Evolutionary conservation across 169 alveolate species (phyloP).

Genomic region (Plasmodium gonderi): DNA sequence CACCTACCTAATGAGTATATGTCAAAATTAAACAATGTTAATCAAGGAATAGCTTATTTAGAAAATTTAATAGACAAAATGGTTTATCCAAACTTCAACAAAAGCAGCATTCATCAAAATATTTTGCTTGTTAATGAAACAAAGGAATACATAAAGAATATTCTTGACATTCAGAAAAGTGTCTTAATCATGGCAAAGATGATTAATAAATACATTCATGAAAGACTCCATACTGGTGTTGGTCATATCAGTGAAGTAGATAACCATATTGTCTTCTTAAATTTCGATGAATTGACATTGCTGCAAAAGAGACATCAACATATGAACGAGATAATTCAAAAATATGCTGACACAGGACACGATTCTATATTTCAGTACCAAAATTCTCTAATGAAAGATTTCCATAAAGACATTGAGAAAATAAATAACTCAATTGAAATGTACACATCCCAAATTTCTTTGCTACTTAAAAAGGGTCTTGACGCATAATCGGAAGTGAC

Average conservation of each 20-base stretch:
- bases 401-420: conserved; percentile 12
- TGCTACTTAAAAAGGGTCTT: conserved; percentile 34
- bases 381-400: background rate
- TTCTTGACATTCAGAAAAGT: background rate
- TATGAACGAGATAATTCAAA: conserved; percentile 15
- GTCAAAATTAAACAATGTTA: conserved; percentile 5
- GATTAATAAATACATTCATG: conserved; percentile 11
- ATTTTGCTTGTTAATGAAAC: conserved; percentile 17
- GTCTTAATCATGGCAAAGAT: background rate
- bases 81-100: conserved; percentile 10
- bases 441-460: conserved; percentile 36
- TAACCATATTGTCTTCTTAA: background rate
- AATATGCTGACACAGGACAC: conserved; percentile 21
- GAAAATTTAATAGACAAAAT: background rate
- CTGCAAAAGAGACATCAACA: conserved; percentile 5
- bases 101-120: background rate
- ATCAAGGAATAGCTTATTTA: background rate
- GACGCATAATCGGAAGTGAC: background rate
- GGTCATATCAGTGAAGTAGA: background rate
- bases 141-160: conserved; percentile 2
- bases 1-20: background rate
- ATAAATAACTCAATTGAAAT: conserved; percentile 13
- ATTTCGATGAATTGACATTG: conserved; percentile 1
- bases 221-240: background rate
- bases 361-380: background rate